Percentiles rank a stretch among this genome's conserved stretches.
Conservation (phyloP, 2,329 filamentous ascomycete genomes). For the Aspergillus neoniger region DNA sequence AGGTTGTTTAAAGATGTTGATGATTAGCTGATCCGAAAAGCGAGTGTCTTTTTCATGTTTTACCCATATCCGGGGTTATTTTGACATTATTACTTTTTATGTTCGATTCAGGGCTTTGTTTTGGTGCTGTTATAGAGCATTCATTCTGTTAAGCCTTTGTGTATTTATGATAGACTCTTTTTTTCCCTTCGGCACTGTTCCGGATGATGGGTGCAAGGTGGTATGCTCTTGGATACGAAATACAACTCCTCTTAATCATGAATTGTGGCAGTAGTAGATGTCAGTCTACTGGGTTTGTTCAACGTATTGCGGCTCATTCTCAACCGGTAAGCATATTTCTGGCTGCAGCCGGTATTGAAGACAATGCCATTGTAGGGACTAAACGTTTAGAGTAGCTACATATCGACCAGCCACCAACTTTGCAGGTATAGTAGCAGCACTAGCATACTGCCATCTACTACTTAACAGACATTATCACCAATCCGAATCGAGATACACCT, state of each 20-base stretch:
- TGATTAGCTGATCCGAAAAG: slow-evolving; percentile 20
- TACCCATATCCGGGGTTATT: not conserved
- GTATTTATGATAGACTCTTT: slow-evolving; percentile 21
- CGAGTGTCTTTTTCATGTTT: slow-evolving; percentile 15
- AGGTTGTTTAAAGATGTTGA: slow-evolving; percentile 54
- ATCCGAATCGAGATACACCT: no score
- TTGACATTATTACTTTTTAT: slow-evolving; percentile 5
- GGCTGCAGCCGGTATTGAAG: no score
- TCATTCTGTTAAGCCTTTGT: slow-evolving; percentile 22
- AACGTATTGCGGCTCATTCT: no score
- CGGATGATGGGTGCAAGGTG: slow-evolving; percentile 10
- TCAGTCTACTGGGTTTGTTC: not conserved
- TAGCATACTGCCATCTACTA: no score
- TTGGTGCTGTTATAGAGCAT: slow-evolving; percentile 22
- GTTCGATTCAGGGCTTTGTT: slow-evolving; percentile 15
- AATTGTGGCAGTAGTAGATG: not conserved
- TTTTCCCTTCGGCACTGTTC: slow-evolving; percentile 15
- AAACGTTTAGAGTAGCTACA: no score
- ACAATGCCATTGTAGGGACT: no score
- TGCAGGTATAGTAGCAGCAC: no score
- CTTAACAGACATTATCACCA: no score
- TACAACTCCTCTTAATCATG: slow-evolving; percentile 25
- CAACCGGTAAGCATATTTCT: no score
- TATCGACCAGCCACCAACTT: no score
- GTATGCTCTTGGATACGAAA: slow-evolving; percentile 15